phyloP scores from a whole-genome alignment of 108 stramenopile genomes.

The Conticribra weissflogii region DNA sequence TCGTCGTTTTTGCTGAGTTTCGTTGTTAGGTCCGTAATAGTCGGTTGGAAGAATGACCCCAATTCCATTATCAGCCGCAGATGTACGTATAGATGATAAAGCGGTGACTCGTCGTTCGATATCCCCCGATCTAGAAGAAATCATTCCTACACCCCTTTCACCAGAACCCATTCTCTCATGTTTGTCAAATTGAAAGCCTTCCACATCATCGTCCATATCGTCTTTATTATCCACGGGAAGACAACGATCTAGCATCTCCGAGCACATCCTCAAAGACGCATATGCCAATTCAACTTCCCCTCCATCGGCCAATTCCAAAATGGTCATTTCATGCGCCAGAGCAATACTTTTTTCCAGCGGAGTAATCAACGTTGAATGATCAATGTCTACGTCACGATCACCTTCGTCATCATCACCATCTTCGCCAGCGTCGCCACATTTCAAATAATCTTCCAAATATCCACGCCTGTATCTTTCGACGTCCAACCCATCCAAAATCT shows the following conservation, averaged over 20 bases:
- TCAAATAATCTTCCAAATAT: slow-evolving; percentile 17
- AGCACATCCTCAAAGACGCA: slow-evolving; percentile 43
- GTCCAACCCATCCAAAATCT: slow-evolving; percentile 44
- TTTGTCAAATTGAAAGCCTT: neutral
- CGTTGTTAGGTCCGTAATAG: slow-evolving; percentile 51
- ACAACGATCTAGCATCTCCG: slow-evolving; percentile 34
- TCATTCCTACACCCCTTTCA: slow-evolving; percentile 20
- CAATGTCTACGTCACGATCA: neutral
- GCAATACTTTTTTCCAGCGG: slow-evolving; percentile 41
- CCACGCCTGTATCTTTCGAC: slow-evolving; percentile 20
- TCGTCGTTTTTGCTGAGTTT: slow-evolving; percentile 64
- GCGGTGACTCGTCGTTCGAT: slow-evolving; percentile 75
- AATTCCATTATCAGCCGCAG: slow-evolving; percentile 1
- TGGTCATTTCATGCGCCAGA: slow-evolving; percentile 61
- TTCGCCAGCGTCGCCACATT: slow-evolving; percentile 9
- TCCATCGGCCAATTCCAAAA: slow-evolving; percentile 57
- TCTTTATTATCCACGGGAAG: slow-evolving; percentile 16
- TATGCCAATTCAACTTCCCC: slow-evolving; percentile 60
- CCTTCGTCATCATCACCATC: slow-evolving; percentile 6
- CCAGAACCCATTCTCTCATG: neutral
- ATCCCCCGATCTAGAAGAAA: slow-evolving; percentile 39
- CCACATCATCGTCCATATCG: slow-evolving; percentile 16
- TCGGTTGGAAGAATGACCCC: slow-evolving; percentile 41
- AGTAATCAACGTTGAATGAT: slow-evolving; percentile 4
- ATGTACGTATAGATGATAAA: slow-evolving; percentile 46